Percentiles rank a stretch among this genome's conserved stretches.
phyloP scores from a whole-genome alignment of 169 alveolate genomes.

The Toxoplasma gondii region DNA sequence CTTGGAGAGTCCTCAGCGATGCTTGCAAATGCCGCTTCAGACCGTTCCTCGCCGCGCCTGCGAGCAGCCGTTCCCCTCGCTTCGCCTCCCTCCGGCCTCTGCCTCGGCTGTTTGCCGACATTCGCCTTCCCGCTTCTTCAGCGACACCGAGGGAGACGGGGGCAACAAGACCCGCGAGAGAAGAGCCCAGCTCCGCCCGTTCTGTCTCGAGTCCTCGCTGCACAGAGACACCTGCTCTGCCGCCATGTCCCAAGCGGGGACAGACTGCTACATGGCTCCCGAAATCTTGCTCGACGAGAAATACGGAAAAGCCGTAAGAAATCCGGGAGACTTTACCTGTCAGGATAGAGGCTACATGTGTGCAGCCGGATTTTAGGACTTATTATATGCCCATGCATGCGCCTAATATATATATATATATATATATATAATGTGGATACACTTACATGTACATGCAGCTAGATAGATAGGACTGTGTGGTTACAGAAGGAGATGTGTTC shows the following conservation, averaged over 20 bases:
- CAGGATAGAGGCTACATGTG: not conserved
- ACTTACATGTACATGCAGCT: not conserved
- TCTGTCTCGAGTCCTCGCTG: not conserved
- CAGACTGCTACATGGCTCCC: slow-evolving; percentile 68
- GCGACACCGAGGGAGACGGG: not conserved
- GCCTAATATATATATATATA: not conserved
- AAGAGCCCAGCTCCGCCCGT: not conserved
- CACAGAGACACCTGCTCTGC: not conserved
- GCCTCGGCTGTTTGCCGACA: not conserved
- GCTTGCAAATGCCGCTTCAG: not conserved
- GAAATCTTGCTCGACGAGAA: slow-evolving; percentile 39
- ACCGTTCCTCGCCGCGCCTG: not conserved
- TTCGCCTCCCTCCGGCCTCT: not conserved
- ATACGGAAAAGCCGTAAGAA: slow-evolving; percentile 58
- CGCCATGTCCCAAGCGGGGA: slow-evolving; percentile 55
- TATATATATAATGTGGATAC: too few species aligned
- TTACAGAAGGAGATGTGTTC: not conserved
- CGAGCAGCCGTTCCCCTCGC: not conserved
- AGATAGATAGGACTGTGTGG: not conserved
- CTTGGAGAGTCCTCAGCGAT: not conserved
- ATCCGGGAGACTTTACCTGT: too few species aligned
- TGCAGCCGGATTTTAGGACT: too few species aligned
- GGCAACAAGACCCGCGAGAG: not conserved
- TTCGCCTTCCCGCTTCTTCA: too few species aligned
- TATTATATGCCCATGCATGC: not conserved